These are phyloP conservation scores for Auriscalpium vulgare DNA, from an alignment of 768 basidiomycete genomes.

Conservation along the genomic window DNA sequence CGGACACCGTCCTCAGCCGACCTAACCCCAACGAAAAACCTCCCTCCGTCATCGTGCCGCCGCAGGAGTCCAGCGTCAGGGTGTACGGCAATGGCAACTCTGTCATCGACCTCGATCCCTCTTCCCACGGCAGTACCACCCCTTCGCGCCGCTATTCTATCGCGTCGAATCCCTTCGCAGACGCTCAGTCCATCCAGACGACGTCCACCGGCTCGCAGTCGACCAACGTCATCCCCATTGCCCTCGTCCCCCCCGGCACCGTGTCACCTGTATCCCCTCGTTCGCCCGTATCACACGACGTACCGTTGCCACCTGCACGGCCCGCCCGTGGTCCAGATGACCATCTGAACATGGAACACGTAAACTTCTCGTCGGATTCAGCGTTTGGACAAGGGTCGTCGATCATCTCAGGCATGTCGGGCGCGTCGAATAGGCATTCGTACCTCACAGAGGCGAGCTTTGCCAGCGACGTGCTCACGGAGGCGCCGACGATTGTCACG, in stretches of 20 bases:
- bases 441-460: slow-evolving; percentile 71
- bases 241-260: slow-evolving; percentile 55
- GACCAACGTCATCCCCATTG: slow-evolving; percentile 84
- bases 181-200: slow-evolving; percentile 74
- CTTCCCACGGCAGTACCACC: slow-evolving; percentile 22
- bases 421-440: slow-evolving; percentile 49
- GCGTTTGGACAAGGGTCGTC: slow-evolving; percentile 25
- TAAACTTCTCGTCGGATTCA: slow-evolving; percentile 48
- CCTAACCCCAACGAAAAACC: slow-evolving; percentile 76
- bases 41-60: slow-evolving; percentile 18
- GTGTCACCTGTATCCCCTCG: slow-evolving; percentile 16
- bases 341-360: slow-evolving; percentile 55
- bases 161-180: slow-evolving; percentile 66
- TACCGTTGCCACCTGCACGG: slow-evolving; percentile 31
- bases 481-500: slow-evolving; percentile 77
- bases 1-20: slow-evolving; percentile 70
- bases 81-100: slow-evolving; percentile 38
- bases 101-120: slow-evolving; percentile 55
- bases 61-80: slow-evolving; percentile 36
- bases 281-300: slow-evolving; percentile 2
- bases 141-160: slow-evolving; percentile 21
- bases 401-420: slow-evolving; percentile 46
- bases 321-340: slow-evolving; percentile 54
- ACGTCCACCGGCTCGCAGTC: slow-evolving; percentile 62
- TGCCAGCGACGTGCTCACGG: slow-evolving; percentile 71